phyloP scores from a whole-genome alignment of 2,329 filamentous ascomycete species.

The Sporothrix phasma region DNA sequence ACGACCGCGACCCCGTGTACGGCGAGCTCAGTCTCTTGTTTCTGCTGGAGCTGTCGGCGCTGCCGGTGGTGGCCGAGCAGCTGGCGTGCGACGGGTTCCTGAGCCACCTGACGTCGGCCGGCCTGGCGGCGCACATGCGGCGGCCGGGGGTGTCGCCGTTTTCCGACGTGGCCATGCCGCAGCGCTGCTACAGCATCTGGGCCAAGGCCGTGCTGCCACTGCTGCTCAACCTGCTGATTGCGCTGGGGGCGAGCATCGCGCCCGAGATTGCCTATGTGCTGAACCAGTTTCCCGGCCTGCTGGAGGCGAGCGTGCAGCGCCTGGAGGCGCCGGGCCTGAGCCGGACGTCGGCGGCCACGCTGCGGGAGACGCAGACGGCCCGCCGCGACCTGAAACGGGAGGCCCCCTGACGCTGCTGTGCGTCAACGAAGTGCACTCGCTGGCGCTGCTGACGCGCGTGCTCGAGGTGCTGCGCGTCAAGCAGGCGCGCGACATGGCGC shows the following conservation, averaged over 20 bases:
- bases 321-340: constrained; percentile 54
- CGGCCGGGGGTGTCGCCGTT: constrained; percentile 65
- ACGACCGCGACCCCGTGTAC: constrained; percentile 66
- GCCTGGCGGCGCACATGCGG: constrained; percentile 67
- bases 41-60: constrained; percentile 73
- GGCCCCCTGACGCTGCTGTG: constrained; percentile 61
- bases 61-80: constrained; percentile 75
- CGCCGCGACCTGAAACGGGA: too few relatives aligned
- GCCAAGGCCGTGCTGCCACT: constrained; percentile 77
- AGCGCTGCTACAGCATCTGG: constrained; percentile 84
- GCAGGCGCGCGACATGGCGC: constrained; percentile 62
- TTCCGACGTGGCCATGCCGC: constrained; percentile 55
- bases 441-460: constrained; percentile 66
- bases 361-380: background rate
- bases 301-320: constrained; percentile 60
- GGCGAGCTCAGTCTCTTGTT: constrained; percentile 87
- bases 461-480: constrained; percentile 54
- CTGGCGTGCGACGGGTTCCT: constrained; percentile 81
- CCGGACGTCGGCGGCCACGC: constrained; percentile 27
- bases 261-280: constrained; percentile 79
- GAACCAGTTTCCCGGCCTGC: constrained; percentile 75
- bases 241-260: constrained; percentile 71
- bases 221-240: constrained; percentile 75
- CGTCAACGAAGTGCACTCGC: constrained; percentile 67
- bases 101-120: constrained; percentile 67